These are phyloP conservation scores for Suaeda aralocaspica DNA, from an alignment of 148 eudicot species.

Conservation along the genomic window DNA sequence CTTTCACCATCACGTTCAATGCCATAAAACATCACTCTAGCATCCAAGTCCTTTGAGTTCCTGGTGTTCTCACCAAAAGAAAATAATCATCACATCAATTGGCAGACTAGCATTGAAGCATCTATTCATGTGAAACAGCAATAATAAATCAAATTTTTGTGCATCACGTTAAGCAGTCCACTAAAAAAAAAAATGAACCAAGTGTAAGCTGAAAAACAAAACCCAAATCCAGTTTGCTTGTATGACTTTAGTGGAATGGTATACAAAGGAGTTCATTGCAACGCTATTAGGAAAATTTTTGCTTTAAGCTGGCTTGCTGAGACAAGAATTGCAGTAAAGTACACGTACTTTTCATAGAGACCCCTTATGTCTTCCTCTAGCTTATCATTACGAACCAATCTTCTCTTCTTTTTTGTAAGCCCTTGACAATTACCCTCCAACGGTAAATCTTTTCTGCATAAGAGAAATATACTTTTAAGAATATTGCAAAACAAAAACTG, in stretches of 20 bases:
- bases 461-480: constrained; percentile 21
- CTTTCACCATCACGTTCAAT: not conserved
- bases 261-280: not conserved
- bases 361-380: constrained; percentile 47
- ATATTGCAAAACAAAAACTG: constrained; percentile 8
- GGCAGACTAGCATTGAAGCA: not conserved
- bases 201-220: not conserved
- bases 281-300: not conserved
- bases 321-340: not conserved
- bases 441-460: constrained; percentile 38
- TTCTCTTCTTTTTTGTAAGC: constrained; percentile 45
- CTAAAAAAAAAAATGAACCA: not conserved
- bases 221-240: not conserved
- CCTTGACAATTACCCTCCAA: constrained; percentile 32
- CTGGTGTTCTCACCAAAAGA: not conserved
- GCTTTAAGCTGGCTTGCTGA: not conserved
- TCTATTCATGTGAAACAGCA: constrained; percentile 5
- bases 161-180: not conserved
- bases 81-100: not conserved
- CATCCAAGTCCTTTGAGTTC: not conserved
- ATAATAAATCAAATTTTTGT: not conserved
- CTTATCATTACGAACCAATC: constrained; percentile 48
- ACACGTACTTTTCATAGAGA: constrained; percentile 67
- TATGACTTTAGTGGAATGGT: not conserved
- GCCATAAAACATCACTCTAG: too few relatives aligned